phyloP scores from a whole-genome alignment of 2,329 filamentous ascomycete species.

The Penicillium sp. region DNA sequence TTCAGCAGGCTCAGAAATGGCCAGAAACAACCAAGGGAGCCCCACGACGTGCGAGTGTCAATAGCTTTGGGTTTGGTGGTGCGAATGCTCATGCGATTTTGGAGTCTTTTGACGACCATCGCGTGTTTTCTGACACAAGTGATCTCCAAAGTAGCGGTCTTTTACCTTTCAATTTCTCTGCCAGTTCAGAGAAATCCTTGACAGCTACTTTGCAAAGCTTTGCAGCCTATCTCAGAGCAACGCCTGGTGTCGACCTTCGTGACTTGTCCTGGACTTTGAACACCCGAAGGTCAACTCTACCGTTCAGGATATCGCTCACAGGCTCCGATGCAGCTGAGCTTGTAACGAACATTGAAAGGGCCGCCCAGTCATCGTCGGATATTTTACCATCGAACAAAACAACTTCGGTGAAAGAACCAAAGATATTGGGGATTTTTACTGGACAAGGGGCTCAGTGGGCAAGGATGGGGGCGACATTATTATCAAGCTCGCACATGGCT shows the following conservation, averaged over 20 bases:
- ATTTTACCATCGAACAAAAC: constrained; percentile 6
- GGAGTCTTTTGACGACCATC: constrained; percentile 21
- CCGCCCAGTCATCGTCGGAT: not conserved
- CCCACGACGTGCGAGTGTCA: constrained; percentile 38
- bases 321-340: constrained; percentile 10
- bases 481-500: constrained; percentile 7
- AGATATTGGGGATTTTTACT: constrained; percentile 24
- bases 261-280: constrained; percentile 19
- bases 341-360: constrained; percentile 7
- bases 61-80: constrained; percentile 42
- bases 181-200: constrained; percentile 16
- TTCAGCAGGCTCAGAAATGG: constrained; percentile 18
- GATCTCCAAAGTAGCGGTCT: not conserved
- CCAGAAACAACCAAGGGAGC: constrained; percentile 15
- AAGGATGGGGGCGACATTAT: constrained; percentile 22
- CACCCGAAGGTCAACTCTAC: constrained; percentile 17
- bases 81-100: constrained; percentile 37
- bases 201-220: constrained; percentile 7
- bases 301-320: constrained; percentile 11
- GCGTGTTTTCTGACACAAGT: not conserved
- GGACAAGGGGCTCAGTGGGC: constrained; percentile 31
- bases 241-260: constrained; percentile 3
- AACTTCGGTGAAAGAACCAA: constrained; percentile 4
- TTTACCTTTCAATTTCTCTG: constrained; percentile 20
- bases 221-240: constrained; percentile 7